Percentiles rank a stretch among this genome's conserved stretches.
Evolutionary conservation across 306 rosid genomes (phyloP).

Genomic region (Hylodesmum podocarpum): DNA sequence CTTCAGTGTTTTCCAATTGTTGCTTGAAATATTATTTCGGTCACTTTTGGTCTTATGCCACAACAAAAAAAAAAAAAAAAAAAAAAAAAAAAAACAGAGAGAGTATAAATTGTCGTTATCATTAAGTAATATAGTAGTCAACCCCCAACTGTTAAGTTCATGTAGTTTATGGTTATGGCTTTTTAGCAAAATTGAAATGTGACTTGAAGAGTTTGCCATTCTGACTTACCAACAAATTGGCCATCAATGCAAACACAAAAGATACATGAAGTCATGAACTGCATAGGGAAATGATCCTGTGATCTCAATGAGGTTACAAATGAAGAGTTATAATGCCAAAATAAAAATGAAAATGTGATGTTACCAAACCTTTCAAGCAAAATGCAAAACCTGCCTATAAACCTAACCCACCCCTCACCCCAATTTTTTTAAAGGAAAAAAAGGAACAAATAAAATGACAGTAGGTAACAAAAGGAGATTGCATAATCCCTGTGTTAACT

Average conservation of each 20-base stretch:
- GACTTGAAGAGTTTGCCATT: neutral
- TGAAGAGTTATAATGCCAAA: conserved; percentile 17
- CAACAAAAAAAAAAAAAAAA: neutral
- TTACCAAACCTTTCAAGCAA: conserved; percentile 30
- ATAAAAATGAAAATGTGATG: neutral
- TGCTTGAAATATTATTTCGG: neutral
- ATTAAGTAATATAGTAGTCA: neutral
- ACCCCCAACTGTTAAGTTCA: neutral
- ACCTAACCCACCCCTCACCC: neutral
- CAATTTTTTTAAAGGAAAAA: neutral
- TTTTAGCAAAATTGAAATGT: neutral
- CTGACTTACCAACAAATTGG: conserved; percentile 6
- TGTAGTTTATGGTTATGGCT: neutral
- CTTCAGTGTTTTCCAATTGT: neutral
- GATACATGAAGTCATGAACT: conserved; percentile 9
- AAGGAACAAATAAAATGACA: conserved; percentile 9
- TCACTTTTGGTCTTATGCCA: neutral
- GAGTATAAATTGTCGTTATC: neutral
- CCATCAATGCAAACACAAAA: conserved; percentile 5
- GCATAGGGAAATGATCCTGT: conserved; percentile 7
- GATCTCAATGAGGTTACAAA: conserved; percentile 27
- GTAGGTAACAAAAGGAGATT: neutral
- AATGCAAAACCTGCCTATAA: conserved; percentile 13
- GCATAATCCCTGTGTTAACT: conserved; percentile 29
- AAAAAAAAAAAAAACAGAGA: too few species aligned